Base-by-base conservation (phyloP, 495 filamentous ascomycete species). In the Evernia prunastri region DNA sequence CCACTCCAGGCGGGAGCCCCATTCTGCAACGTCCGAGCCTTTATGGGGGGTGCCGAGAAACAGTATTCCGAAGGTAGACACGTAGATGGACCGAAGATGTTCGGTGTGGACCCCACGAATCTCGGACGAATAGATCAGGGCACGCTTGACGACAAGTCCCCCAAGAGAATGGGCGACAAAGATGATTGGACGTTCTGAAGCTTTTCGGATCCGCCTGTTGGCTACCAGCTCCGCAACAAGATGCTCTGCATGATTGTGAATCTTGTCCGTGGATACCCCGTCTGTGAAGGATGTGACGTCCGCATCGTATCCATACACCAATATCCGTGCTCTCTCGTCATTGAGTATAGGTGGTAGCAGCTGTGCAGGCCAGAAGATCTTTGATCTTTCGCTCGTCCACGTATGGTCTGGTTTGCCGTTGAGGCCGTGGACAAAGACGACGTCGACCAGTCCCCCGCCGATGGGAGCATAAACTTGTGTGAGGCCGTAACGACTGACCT, bases 31-130 rank as follows among this genome's bases (percentile, higher is more conserved):
- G 66, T 90, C 87, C 4, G 89, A 84, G 0, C 91, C 91, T 54
- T 83, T 86, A 70, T 96, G 91, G 12, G 91, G 91, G n/a, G 91
- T 95, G 25, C 91, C 91, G 37, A 96, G 80, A 70, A 96, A 96
- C 29, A 96, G 79, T 36, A 95, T 86, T 25, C 88, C 90, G 63
- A 88, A 96, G 0, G 90, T 93, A 4, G 89, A 91, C 12, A 92
- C 86, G 67, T 84, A 91, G 31, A 96, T 85, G 8, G 89, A 90
- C 33, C 91, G 84, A 8, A 89, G 79, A 66, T 91, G 85, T 69
- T 89, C 83, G 23, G 86, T 86, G 67, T 88, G 83, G 60, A 85
- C 83, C 42, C 81, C 83, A 11, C 80, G 82, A 25, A 89, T 74
- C 57, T 81, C 87, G 47, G 82, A 81, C 56, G 86, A 89, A 73